Percentiles rank a stretch among this genome's conserved stretches.
phyloP scores from a whole-genome alignment of 305 asterid genomes.

The Rubia occidens region DNA sequence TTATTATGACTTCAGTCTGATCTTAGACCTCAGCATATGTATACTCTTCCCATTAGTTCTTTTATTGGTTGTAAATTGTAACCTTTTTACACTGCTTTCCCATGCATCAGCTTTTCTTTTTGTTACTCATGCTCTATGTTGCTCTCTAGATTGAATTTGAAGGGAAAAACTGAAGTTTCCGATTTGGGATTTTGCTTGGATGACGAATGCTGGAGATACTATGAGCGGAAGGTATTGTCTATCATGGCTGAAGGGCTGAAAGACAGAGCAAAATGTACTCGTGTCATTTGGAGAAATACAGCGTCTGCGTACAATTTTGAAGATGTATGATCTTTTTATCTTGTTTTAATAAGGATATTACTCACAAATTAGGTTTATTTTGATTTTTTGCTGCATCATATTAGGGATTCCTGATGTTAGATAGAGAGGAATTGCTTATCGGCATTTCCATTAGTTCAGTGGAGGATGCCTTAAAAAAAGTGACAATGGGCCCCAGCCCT shows the following conservation, averaged over 20 bases:
- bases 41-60: background rate
- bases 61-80: background rate
- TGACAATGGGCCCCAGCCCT: conserved; percentile 83
- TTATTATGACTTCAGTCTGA: background rate
- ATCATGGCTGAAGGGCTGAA: conserved; percentile 61
- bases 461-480: conserved; percentile 73
- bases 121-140: conserved; percentile 22
- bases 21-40: background rate
- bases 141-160: conserved; percentile 65
- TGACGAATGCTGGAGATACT: conserved; percentile 92
- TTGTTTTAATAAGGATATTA: conserved; percentile 13
- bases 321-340: conserved; percentile 40
- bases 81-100: background rate
- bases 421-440: conserved; percentile 56
- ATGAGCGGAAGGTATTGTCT: conserved; percentile 63
- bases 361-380: conserved; percentile 15
- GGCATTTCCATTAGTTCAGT: conserved; percentile 58
- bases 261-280: conserved; percentile 69
- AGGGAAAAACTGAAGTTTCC: conserved; percentile 43
- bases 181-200: conserved; percentile 76
- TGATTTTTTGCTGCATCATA: conserved; percentile 20
- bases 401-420: conserved; percentile 67
- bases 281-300: conserved; percentile 79
- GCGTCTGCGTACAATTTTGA: conserved; percentile 46
- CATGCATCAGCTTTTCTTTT: background rate